A percentile compares a stretch with the other conserved stretches of the same genome.
phyloP scores from a whole-genome alignment of 2,329 filamentous ascomycete species.

The Daldinia sp. region DNA sequence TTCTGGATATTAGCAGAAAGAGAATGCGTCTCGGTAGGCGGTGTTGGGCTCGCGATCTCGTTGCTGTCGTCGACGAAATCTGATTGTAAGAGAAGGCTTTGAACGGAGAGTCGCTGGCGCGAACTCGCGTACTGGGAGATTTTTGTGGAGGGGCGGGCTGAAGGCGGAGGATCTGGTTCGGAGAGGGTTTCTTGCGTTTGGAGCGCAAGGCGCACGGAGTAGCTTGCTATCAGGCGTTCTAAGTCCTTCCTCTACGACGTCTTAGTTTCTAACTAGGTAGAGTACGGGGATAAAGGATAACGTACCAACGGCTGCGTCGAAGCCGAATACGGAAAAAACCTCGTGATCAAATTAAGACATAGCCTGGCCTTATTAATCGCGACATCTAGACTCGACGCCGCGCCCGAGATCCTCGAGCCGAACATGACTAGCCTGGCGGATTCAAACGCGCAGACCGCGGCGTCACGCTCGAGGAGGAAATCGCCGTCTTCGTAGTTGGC shows the following conservation, averaged over 20 bases:
- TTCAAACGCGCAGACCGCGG: constrained; percentile 55
- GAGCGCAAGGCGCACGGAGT: constrained; percentile 39
- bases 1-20: not conserved
- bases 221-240: constrained; percentile 42
- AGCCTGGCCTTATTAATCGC: constrained; percentile 41
- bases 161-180: constrained; percentile 34
- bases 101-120: constrained; percentile 50
- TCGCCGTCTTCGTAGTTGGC: constrained; percentile 39
- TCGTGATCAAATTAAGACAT: constrained; percentile 44
- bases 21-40: constrained; percentile 37
- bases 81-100: constrained; percentile 51
- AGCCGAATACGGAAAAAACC: constrained; percentile 43
- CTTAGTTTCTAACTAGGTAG: not conserved
- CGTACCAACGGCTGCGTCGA: constrained; percentile 44
- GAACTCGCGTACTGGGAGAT: constrained; percentile 45
- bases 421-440: constrained; percentile 51
- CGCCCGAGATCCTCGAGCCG: constrained; percentile 34
- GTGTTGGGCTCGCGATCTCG: constrained; percentile 39
- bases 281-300: not conserved
- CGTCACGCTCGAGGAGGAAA: constrained; percentile 51
- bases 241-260: constrained; percentile 40
- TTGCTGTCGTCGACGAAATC: constrained; percentile 52
- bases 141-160: constrained; percentile 33
- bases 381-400: constrained; percentile 35
- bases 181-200: constrained; percentile 39